These are phyloP conservation scores for Phaseolus coccineus DNA, from an alignment of 331 rosid species.

Conservation along the genomic window DNA sequence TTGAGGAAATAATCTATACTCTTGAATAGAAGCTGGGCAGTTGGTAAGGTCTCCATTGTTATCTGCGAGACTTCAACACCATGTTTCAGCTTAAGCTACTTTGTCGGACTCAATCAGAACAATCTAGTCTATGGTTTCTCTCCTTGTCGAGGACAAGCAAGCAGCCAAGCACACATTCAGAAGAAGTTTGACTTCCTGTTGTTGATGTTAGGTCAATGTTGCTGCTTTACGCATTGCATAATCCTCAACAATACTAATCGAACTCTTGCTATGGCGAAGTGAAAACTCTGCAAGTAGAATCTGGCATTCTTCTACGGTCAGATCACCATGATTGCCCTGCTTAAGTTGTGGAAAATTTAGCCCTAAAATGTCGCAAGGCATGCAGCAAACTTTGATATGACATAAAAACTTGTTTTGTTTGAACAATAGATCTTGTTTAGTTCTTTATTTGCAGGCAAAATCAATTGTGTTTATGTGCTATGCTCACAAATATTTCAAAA, in stretches of 20 bases:
- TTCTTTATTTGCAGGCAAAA: background rate
- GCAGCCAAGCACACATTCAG: background rate
- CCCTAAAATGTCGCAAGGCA: background rate
- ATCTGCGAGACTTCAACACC: background rate
- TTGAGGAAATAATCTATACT: constrained; percentile 23
- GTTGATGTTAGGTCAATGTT: constrained; percentile 43
- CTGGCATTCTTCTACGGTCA: constrained; percentile 71
- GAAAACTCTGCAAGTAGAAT: constrained; percentile 88
- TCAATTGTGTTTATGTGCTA: no score
- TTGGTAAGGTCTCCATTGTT: constrained; percentile 8
- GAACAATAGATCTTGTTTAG: background rate
- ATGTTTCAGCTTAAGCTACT: constrained; percentile 30
- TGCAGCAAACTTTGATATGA: constrained; percentile 9
- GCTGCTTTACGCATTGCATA: constrained; percentile 67
- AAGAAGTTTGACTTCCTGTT: constrained; percentile 17
- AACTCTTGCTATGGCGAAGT: constrained; percentile 78
- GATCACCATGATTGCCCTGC: constrained; percentile 89
- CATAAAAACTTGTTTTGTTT: constrained; percentile 13
- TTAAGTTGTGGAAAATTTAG: constrained; percentile 27
- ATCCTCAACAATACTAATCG: constrained; percentile 67
- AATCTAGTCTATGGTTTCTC: constrained; percentile 14
- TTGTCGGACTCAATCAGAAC: constrained; percentile 22
- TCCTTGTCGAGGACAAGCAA: constrained; percentile 20
- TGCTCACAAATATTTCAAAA: no score
- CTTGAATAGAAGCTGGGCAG: constrained; percentile 12